phyloP scores from a whole-genome alignment of 225 moss, liverwort and hornwort genomes.

The Anthoceros angustus region DNA sequence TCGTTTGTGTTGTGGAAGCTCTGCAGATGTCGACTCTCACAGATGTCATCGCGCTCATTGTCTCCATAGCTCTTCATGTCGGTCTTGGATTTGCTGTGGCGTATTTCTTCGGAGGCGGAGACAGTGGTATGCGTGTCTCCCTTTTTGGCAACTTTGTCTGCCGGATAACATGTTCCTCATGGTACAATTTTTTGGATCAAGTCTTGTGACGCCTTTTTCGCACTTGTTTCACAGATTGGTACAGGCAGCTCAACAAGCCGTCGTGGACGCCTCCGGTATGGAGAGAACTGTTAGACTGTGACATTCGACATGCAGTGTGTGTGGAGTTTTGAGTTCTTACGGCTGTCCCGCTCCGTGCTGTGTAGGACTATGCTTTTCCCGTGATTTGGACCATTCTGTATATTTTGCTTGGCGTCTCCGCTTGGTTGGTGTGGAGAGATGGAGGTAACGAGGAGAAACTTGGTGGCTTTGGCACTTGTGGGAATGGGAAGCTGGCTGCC shows the following conservation, averaged over 20 bases:
- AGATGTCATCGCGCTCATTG: not conserved
- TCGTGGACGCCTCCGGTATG: constrained; percentile 92
- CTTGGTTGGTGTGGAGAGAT: constrained; percentile 64
- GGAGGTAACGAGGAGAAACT: constrained; percentile 32
- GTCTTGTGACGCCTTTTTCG: not conserved
- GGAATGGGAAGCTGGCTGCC: no score
- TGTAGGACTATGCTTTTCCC: constrained; percentile 55
- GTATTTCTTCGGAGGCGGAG: not conserved
- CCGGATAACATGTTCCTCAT: not conserved
- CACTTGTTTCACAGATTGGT: constrained; percentile 48
- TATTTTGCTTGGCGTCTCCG: constrained; percentile 59
- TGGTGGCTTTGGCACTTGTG: not conserved
- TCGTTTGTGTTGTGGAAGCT: no score
- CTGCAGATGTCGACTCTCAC: not conserved
- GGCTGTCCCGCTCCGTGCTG: not conserved
- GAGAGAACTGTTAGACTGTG: not conserved
- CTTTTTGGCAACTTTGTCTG: not conserved
- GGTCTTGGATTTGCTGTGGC: not conserved
- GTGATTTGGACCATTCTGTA: constrained; percentile 71
- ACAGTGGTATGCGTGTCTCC: not conserved
- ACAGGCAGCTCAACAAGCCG: constrained; percentile 56
- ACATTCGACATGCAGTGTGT: not conserved
- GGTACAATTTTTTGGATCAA: not conserved
- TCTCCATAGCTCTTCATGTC: not conserved
- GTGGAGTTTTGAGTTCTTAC: not conserved